Conservation (phyloP, 768 basidiomycete species). For the Leucogyrophana mollusca region DNA sequence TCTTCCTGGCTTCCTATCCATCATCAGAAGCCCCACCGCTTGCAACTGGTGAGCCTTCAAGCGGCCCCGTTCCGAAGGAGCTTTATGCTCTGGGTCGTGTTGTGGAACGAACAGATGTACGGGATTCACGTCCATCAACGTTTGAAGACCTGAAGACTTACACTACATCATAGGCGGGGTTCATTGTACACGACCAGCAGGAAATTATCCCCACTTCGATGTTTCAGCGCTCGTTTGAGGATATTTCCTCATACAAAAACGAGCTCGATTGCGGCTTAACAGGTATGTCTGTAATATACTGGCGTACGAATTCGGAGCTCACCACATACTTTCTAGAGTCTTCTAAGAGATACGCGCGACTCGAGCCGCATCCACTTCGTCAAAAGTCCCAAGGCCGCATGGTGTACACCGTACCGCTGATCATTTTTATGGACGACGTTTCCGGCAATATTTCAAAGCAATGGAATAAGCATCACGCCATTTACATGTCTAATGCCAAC, state of each 20-base stretch:
- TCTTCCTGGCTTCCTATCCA: background rate
- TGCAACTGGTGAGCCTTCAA: background rate
- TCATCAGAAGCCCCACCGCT: too few species aligned
- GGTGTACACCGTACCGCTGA: conserved; percentile 20
- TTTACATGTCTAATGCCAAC: conserved; percentile 32
- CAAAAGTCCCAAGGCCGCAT: conserved; percentile 16
- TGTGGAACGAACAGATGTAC: background rate
- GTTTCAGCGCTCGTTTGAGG: conserved; percentile 4
- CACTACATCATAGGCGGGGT: background rate
- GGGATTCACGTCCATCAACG: background rate
- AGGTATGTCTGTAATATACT: background rate
- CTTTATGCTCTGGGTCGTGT: background rate
- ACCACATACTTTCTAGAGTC: background rate
- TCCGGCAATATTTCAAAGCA: conserved; percentile 35
- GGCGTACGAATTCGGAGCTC: too few species aligned
- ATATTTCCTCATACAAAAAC: conserved; percentile 2
- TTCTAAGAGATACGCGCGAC: background rate
- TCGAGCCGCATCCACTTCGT: conserved; percentile 16
- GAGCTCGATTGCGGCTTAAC: conserved; percentile 1
- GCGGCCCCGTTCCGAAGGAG: background rate
- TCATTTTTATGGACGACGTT: conserved; percentile 35
- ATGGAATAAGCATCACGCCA: conserved; percentile 35
- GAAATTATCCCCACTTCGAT: background rate
- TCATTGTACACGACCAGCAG: background rate
- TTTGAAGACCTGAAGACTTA: too few species aligned